Evolutionary conservation across 1,139 yeast species (phyloP).

Genomic region (Candida sojae): DNA sequence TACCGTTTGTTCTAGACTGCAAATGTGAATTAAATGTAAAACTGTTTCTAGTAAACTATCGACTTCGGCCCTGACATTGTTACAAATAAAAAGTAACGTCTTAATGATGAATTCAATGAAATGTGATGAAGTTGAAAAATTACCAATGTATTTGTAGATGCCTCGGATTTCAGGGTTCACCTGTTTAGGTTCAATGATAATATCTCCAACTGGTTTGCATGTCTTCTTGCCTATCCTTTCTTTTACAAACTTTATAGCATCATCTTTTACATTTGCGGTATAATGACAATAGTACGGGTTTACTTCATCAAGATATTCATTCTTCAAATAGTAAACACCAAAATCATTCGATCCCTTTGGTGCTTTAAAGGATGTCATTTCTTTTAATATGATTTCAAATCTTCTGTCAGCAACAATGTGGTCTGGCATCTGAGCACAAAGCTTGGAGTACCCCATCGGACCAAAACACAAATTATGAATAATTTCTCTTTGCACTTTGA

Average conservation of each 20-base stretch:
- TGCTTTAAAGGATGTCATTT: conserved; percentile 60
- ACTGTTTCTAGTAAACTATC: conserved; percentile 61
- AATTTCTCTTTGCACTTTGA: conserved; percentile 65
- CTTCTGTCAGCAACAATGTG: conserved; percentile 69
- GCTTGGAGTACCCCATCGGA: conserved; percentile 69
- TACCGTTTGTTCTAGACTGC: conserved; percentile 34
- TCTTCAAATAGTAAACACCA: conserved; percentile 71
- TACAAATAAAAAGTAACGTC: conserved; percentile 44
- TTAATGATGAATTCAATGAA: conserved; percentile 55
- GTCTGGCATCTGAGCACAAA: conserved; percentile 73
- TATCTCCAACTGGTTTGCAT: conserved; percentile 38
- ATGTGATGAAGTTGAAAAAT: conserved; percentile 51
- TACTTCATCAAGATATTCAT: conserved; percentile 51
- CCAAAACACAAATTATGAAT: conserved; percentile 79
- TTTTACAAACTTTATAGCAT: conserved; percentile 59
- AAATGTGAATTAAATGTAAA: conserved; percentile 70
- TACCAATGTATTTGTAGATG: conserved; percentile 34
- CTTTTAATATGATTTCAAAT: conserved; percentile 67
- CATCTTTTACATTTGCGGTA: conserved; percentile 77
- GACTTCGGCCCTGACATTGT: conserved; percentile 38
- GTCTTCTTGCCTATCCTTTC: conserved; percentile 35
- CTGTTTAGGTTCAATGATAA: conserved; percentile 51
- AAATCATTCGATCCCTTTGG: conserved; percentile 67
- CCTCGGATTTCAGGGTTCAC: conserved; percentile 30
- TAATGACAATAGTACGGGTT: conserved; percentile 87